Percentiles rank a stretch among this genome's conserved stretches.
Conservation (phyloP, 768 basidiomycete species). For the Candolleomyces eurysporus region DNA sequence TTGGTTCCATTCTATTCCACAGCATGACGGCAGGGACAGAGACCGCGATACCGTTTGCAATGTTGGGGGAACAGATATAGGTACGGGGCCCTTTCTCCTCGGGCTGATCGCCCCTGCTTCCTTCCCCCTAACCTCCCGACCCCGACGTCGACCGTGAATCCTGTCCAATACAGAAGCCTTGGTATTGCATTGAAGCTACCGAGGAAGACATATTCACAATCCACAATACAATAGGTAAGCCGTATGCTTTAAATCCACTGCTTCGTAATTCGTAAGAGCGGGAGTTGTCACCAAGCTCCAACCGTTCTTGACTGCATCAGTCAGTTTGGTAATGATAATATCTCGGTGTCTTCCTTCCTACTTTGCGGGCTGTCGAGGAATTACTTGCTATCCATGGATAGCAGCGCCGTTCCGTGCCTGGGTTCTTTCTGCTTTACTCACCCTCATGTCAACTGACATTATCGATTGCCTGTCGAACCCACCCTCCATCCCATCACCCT, state of each 20-base stretch:
- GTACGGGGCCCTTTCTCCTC: neutral
- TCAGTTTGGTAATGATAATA: conserved; percentile 5
- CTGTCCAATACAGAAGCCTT: neutral
- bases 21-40: conserved; percentile 2
- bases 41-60: neutral
- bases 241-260: neutral
- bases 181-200: neutral
- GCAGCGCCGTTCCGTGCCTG: neutral
- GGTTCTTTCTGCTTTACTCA: neutral
- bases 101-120: neutral
- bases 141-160: neutral
- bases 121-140: neutral
- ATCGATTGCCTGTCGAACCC: neutral
- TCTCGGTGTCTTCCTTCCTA: conserved; percentile 3
- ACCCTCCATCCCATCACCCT: neutral
- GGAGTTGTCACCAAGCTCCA: neutral
- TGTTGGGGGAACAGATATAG: neutral
- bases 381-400: neutral
- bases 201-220: neutral
- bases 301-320: conserved; percentile 2
- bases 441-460: conserved; percentile 3
- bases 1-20: conserved; percentile 1
- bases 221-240: neutral
- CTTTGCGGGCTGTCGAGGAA: neutral
- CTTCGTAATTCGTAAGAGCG: neutral